A percentile compares a stretch with the other conserved stretches of the same genome.
phyloP scores from a whole-genome alignment of 352 stramenopile species.

The Globisporangium abappressorium region DNA sequence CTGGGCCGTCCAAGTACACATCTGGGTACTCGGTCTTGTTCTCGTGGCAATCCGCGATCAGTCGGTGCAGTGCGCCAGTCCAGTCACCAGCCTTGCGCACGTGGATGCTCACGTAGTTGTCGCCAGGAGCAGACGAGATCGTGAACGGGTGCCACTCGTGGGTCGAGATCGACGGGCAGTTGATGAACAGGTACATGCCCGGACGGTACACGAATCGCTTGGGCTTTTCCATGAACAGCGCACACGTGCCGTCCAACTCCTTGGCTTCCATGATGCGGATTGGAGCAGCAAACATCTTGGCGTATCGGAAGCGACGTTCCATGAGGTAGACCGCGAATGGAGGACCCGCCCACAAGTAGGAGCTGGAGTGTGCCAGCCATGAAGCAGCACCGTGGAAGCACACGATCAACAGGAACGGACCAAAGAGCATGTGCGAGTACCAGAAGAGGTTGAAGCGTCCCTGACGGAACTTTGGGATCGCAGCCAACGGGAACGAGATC shows the following conservation, averaged over 20 bases:
- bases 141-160: slow-evolving; percentile 92
- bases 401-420: slow-evolving; percentile 60
- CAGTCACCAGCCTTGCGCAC: slow-evolving; percentile 75
- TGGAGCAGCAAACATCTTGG: slow-evolving; percentile 63
- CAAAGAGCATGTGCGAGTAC: slow-evolving; percentile 83
- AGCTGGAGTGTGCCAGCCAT: slow-evolving; percentile 53
- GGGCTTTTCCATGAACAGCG: slow-evolving; percentile 77
- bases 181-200: slow-evolving; percentile 89
- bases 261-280: slow-evolving; percentile 67
- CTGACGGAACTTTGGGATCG: slow-evolving; percentile 71
- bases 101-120: slow-evolving; percentile 83
- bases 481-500: slow-evolving; percentile 67
- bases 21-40: slow-evolving; percentile 61
- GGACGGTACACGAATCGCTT: slow-evolving; percentile 68
- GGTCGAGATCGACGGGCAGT: slow-evolving; percentile 73
- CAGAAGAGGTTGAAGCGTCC: slow-evolving; percentile 81
- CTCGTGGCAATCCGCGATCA: slow-evolving; percentile 65
- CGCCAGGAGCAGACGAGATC: slow-evolving; percentile 80
- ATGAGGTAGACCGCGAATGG: slow-evolving; percentile 70
- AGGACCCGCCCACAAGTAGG: slow-evolving; percentile 66
- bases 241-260: slow-evolving; percentile 62
- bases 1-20: slow-evolving; percentile 72
- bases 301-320: slow-evolving; percentile 66
- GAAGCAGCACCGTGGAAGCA: slow-evolving; percentile 60
- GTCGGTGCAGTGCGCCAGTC: slow-evolving; percentile 53